Evolutionary conservation across 1,284 basidiomycete genomes (phyloP).

Genomic region (Trametes pubescens): DNA sequence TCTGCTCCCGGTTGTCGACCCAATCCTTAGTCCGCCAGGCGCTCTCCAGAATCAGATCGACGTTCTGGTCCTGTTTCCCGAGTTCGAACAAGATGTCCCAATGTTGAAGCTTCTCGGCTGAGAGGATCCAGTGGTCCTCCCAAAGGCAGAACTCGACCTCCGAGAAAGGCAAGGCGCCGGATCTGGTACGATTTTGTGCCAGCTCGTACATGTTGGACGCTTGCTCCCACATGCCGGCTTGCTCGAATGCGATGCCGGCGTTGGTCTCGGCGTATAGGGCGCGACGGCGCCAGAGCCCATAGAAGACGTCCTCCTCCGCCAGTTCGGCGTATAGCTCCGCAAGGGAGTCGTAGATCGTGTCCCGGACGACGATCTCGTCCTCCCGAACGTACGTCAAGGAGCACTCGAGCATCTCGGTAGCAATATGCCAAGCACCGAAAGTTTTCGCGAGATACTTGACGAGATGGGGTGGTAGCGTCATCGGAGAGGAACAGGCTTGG

Average conservation of each 20-base stretch:
- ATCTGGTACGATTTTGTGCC: slow-evolving; percentile 89
- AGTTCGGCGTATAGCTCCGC: slow-evolving; percentile 97
- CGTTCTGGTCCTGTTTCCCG: slow-evolving; percentile 91
- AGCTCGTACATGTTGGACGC: slow-evolving; percentile 91
- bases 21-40: slow-evolving; percentile 97
- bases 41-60: slow-evolving; percentile 93
- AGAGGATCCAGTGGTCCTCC: slow-evolving; percentile 99
- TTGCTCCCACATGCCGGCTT: slow-evolving; percentile 97
- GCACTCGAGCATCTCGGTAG: slow-evolving; percentile 88
- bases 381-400: slow-evolving; percentile 80
- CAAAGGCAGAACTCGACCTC: slow-evolving; percentile 98
- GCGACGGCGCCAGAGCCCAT: slow-evolving; percentile 94
- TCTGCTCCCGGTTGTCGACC: slow-evolving; percentile 79
- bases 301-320: slow-evolving; percentile 97
- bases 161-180: slow-evolving; percentile 88
- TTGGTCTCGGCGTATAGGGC: slow-evolving; percentile 93
- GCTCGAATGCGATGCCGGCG: slow-evolving; percentile 92
- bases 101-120: slow-evolving; percentile 96
- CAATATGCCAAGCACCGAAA: slow-evolving; percentile 95
- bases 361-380: slow-evolving; percentile 85
- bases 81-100: slow-evolving; percentile 97
- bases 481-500: slow-evolving; percentile 85
- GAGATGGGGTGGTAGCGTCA: slow-evolving; percentile 93
- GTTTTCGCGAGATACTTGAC: slow-evolving; percentile 98
- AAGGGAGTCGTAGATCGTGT: slow-evolving; percentile 90